phyloP scores from a whole-genome alignment of 208 protist species.

The Leptomonas seymouri region DNA sequence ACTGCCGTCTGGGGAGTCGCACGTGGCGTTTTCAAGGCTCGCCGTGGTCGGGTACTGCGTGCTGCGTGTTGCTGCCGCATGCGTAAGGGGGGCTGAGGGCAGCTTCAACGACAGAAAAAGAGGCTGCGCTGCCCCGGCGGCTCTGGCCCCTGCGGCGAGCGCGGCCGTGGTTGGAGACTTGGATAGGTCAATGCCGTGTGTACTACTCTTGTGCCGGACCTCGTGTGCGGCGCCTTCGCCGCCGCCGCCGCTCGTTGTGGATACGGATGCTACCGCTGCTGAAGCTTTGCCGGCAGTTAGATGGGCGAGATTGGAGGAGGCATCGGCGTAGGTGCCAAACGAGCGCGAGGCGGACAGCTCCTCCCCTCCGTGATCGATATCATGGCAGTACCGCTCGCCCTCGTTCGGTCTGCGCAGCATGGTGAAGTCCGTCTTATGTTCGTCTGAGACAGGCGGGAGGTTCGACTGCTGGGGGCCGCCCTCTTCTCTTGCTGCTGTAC shows the following conservation, averaged over 20 bases:
- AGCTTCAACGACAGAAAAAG: slow-evolving; percentile 29
- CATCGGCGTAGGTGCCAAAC: not conserved
- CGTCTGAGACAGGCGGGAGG: not conserved
- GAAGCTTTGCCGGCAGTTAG: not conserved
- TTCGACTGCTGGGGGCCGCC: not conserved
- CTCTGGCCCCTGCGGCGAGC: slow-evolving; percentile 11
- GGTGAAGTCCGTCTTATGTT: not conserved
- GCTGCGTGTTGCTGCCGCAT: not conserved
- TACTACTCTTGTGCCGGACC: not conserved
- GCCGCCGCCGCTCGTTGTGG: not conserved
- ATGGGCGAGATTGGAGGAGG: not conserved
- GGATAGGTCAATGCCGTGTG: slow-evolving; percentile 23
- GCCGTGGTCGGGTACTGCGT: not conserved
- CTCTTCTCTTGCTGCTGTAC: not conserved
- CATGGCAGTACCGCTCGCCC: slow-evolving; percentile 10
- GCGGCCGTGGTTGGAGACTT: slow-evolving; percentile 16
- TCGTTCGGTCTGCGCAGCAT: not conserved
- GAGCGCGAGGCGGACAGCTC: not conserved
- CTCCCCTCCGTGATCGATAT: not conserved
- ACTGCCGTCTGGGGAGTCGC: slow-evolving; percentile 1
- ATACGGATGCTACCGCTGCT: no score
- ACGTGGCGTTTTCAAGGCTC: slow-evolving; percentile 3
- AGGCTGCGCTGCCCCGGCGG: not conserved
- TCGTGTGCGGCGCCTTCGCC: not conserved
- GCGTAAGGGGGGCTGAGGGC: slow-evolving; percentile 7